phyloP scores from a whole-genome alignment of 306 rosid genomes.

The Rosa chinensis region DNA sequence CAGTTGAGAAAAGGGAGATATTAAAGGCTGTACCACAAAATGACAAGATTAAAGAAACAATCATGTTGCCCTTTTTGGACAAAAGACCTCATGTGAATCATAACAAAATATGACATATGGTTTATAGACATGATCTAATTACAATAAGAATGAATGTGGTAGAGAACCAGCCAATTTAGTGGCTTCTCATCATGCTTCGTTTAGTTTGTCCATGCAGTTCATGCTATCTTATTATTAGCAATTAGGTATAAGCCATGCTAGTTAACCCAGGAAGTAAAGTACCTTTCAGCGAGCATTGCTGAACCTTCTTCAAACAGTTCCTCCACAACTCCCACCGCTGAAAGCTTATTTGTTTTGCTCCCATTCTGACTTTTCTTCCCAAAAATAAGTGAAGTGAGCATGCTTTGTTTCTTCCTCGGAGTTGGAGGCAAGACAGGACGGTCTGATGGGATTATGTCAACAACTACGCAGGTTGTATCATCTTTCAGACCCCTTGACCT shows the following conservation, averaged over 20 bases:
- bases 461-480: conserved; percentile 97
- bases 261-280: not conserved
- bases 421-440: conserved; percentile 66
- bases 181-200: not conserved
- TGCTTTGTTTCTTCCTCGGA: conserved; percentile 69
- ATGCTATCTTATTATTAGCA: not conserved
- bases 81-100: not conserved
- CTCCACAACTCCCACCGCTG: conserved; percentile 93
- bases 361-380: conserved; percentile 74
- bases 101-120: not conserved
- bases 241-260: not conserved
- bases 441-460: conserved; percentile 89
- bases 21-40: conserved; percentile 13
- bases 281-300: conserved; percentile 98
- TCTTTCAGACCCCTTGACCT: conserved; percentile 98
- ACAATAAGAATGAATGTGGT: too few relatives aligned
- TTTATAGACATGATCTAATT: not conserved
- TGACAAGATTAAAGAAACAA: not conserved
- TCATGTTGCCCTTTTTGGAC: not conserved
- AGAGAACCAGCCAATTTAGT: too few relatives aligned
- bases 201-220: not conserved
- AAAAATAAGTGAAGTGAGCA: conserved; percentile 62
- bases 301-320: conserved; percentile 99
- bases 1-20: conserved; percentile 9
- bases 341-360: conserved; percentile 81